phyloP scores from a whole-genome alignment of 1,284 basidiomycete genomes.

The Pseudozyma pruni region DNA sequence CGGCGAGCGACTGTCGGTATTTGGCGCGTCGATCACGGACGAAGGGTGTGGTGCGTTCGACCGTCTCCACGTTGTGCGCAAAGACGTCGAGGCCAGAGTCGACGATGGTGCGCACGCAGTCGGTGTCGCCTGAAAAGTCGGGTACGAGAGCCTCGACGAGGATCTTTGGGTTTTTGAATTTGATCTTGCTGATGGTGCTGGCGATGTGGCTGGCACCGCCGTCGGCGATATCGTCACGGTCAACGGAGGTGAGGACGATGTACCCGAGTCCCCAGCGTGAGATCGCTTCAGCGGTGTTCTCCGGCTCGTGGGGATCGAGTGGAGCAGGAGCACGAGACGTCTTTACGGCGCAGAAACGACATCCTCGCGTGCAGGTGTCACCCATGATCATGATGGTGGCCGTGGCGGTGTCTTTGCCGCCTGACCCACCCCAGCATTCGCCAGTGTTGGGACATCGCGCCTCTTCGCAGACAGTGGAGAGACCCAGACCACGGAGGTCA shows the following conservation, averaged over 20 bases:
- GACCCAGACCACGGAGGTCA: slow-evolving; percentile 86
- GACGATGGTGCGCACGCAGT: slow-evolving; percentile 83
- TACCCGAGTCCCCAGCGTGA: slow-evolving; percentile 98
- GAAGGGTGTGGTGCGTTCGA: slow-evolving; percentile 89
- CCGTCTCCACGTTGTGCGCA: slow-evolving; percentile 97
- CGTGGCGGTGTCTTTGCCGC: slow-evolving; percentile 83
- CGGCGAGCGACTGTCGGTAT: slow-evolving; percentile 87
- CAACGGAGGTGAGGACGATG: slow-evolving; percentile 95
- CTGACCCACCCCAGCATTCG: slow-evolving; percentile 94
- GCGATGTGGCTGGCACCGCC: slow-evolving; percentile 94
- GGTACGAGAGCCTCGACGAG: slow-evolving; percentile 96
- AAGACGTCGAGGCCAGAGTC: slow-evolving; percentile 95
- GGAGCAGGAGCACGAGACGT: slow-evolving; percentile 88
- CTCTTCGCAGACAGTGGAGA: slow-evolving; percentile 98
- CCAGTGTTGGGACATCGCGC: slow-evolving; percentile 99
- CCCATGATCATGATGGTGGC: slow-evolving; percentile 97
- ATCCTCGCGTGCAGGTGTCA: slow-evolving; percentile 98
- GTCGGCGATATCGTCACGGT: slow-evolving; percentile 93
- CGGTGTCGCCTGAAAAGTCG: slow-evolving; percentile 85
- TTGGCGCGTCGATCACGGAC: slow-evolving; percentile 94
- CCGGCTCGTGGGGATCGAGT: slow-evolving; percentile 94
- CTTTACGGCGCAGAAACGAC: slow-evolving; percentile 97
- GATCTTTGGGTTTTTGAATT: slow-evolving; percentile 91
- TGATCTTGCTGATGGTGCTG: slow-evolving; percentile 91
- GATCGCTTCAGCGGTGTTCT: slow-evolving; percentile 98